A percentile compares a stretch with the other conserved stretches of the same genome.
These are phyloP conservation scores for Globomyces sp. DNA, from an alignment of 371 early-diverging fungal species.

Conservation along the genomic window DNA sequence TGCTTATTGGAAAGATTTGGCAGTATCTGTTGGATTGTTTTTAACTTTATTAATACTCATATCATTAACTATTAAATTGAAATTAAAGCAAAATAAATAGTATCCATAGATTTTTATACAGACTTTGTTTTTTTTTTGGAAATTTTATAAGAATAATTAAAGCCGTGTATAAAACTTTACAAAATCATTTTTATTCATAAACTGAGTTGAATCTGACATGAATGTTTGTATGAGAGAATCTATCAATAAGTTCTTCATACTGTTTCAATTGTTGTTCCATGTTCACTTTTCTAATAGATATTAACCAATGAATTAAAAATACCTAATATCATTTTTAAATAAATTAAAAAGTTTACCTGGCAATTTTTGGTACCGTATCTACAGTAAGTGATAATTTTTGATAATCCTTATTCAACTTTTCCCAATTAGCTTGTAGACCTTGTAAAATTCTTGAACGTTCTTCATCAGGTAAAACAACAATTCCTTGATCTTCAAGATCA, in stretches of 20 bases:
- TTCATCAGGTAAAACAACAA: slow-evolving; percentile 46
- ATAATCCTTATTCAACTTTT: slow-evolving; percentile 50
- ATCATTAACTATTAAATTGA: slow-evolving; percentile 16
- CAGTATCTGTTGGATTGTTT: slow-evolving; percentile 23
- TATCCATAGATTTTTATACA: no score
- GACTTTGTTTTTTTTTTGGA: no score
- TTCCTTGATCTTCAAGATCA: slow-evolving; percentile 26
- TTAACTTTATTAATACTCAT: slow-evolving; percentile 25
- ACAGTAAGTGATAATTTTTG: slow-evolving; percentile 51
- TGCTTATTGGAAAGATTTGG: slow-evolving; percentile 78
- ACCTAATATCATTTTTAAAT: no score
- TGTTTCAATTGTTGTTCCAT: slow-evolving; percentile 55
- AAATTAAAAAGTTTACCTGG: slow-evolving; percentile 33
- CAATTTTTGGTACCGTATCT: slow-evolving; percentile 58
- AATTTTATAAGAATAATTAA: no score
- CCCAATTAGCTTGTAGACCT: slow-evolving; percentile 50
- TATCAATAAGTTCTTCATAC: slow-evolving; percentile 48
- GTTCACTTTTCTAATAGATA: slow-evolving; percentile 45
- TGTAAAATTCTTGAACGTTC: slow-evolving; percentile 46
- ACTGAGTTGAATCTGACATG: slow-evolving; percentile 40
- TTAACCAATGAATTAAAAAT: background rate
- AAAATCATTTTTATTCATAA: background rate
- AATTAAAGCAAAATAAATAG: slow-evolving; percentile 16
- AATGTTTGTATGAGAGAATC: slow-evolving; percentile 51
- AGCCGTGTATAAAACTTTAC: no score